phyloP scores from a whole-genome alignment of 2,329 filamentous ascomycete species.

The Ascochyta viciae-villosae region DNA sequence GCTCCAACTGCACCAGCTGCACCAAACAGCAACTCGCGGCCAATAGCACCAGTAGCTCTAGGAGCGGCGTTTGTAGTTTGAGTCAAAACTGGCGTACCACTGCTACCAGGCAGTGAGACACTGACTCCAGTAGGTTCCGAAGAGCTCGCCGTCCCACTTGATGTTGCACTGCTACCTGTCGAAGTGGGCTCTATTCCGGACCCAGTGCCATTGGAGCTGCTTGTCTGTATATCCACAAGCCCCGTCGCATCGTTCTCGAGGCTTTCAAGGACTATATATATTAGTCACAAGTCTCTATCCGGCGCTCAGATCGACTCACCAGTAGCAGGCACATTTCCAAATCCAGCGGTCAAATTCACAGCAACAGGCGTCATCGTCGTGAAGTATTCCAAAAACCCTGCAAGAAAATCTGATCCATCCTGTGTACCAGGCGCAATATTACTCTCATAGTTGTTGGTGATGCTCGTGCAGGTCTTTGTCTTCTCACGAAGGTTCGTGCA shows the following conservation, averaged over 20 bases:
- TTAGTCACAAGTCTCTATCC: neutral
- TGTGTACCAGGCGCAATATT: conserved; percentile 6
- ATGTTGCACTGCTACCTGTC: neutral
- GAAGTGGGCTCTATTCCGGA: neutral
- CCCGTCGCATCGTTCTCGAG: conserved; percentile 10
- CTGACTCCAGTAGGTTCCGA: neutral
- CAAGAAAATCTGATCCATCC: neutral
- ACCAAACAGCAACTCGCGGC: conserved; percentile 15
- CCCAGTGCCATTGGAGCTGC: neutral
- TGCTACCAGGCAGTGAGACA: neutral
- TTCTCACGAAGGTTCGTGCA: conserved; percentile 8
- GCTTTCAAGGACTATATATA: conserved; percentile 5
- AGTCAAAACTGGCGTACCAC: neutral
- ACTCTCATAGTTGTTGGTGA: conserved; percentile 1
- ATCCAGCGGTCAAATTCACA: conserved; percentile 15
- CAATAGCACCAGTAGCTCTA: conserved; percentile 1
- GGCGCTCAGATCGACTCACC: conserved; percentile 1
- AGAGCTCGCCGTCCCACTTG: neutral
- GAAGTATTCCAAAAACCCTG: conserved; percentile 14
- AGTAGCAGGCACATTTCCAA: conserved; percentile 11
- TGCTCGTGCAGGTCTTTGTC: conserved; percentile 16
- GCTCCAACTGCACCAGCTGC: conserved; percentile 15
- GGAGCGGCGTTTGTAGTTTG: conserved; percentile 3
- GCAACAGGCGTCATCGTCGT: conserved; percentile 13
- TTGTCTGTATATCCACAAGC: conserved; percentile 3